These are phyloP conservation scores for Pseudonitzschia pungens DNA, from an alignment of 108 stramenopile genomes.

Conservation along the genomic window DNA sequence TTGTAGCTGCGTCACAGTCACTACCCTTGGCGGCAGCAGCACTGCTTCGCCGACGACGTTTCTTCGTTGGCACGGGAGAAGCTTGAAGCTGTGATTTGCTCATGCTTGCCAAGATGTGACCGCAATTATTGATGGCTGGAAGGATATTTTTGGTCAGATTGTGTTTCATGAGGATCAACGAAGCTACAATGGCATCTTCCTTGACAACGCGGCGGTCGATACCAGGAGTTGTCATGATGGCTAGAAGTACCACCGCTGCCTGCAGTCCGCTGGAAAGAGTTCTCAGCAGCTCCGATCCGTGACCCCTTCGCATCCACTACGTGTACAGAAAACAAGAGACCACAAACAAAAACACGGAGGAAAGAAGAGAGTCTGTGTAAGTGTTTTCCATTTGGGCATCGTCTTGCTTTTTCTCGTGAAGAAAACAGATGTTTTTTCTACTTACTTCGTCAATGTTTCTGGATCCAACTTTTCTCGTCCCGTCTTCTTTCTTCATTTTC, in stretches of 20 bases:
- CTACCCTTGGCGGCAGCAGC: slow-evolving; percentile 14
- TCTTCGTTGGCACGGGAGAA: slow-evolving; percentile 29
- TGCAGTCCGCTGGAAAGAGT: slow-evolving; percentile 51
- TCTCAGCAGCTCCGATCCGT: slow-evolving; percentile 14
- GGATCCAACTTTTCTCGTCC: background rate
- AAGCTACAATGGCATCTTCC: slow-evolving; percentile 83
- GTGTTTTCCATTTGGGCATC: background rate
- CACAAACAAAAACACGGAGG: background rate
- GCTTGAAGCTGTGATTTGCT: slow-evolving; percentile 5
- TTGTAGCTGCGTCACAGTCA: slow-evolving; percentile 30
- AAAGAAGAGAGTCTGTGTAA: background rate
- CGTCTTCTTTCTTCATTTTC: slow-evolving; percentile 8
- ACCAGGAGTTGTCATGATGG: slow-evolving; percentile 73
- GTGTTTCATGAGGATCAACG: slow-evolving; percentile 72
- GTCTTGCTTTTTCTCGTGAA: background rate
- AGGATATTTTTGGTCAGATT: slow-evolving; percentile 71
- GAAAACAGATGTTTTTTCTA: no score
- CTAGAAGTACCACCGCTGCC: slow-evolving; percentile 72
- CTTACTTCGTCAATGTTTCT: slow-evolving; percentile 22
- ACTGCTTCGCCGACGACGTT: slow-evolving; percentile 29
- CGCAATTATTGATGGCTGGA: slow-evolving; percentile 67
- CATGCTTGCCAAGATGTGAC: slow-evolving; percentile 50
- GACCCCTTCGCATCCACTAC: slow-evolving; percentile 27
- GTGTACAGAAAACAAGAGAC: no score
- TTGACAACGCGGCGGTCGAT: slow-evolving; percentile 78